Base-by-base conservation (phyloP, 2,329 filamentous ascomycete genomes). In the Colletotrichum sp. region DNA sequence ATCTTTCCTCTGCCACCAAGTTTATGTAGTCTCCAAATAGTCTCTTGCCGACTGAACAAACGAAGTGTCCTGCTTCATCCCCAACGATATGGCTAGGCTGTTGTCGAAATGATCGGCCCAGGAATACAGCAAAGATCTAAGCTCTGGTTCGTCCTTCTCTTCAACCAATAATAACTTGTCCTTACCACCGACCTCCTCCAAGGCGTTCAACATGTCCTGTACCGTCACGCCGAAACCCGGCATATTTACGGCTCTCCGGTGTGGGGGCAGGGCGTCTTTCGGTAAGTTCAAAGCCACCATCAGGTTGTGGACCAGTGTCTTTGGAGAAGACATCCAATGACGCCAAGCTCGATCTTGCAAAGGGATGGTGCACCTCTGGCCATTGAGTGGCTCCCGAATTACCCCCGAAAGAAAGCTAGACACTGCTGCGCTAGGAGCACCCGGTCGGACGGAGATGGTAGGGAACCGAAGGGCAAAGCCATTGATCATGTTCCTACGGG, bases 381-480 rank as follows among this genome's bases (percentile, higher is more conserved):
- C 55, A 28, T 59, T 59, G 22, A 59, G 26, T 26, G 55, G 55
- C 55, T 59, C 55, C 2, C 55, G 55, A 59, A 59, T 59, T 1
- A 59, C 55, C 4, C 55, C 55, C 15, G 55, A 59, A 59, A 28
- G 55, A 59, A 28, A 59, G 24, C 55, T 59, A 0, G 55, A 59
- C 13, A 59, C 55, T 6, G 55, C 55, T 18, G 55, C 3, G 2
- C 55, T 59, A 8, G 55, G 55, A 16, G 13, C 8, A 8, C 24
- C 55, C 18, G 55, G 15, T 18, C 55, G 55, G 9, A 59, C 55
- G 55, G 55, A 59, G 55, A 59, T 88, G 0, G 91, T 93, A 0
- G 91, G 91, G 18, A 93, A 87, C 0, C 91, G 88, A 12, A 92
- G 85, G 7, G 86, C 86, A 22, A 91, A 86, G 0, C 90, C 92